Evolutionary conservation across 1,139 yeast genomes (phyloP).

Genomic region (Suhomyces maxii): DNA sequence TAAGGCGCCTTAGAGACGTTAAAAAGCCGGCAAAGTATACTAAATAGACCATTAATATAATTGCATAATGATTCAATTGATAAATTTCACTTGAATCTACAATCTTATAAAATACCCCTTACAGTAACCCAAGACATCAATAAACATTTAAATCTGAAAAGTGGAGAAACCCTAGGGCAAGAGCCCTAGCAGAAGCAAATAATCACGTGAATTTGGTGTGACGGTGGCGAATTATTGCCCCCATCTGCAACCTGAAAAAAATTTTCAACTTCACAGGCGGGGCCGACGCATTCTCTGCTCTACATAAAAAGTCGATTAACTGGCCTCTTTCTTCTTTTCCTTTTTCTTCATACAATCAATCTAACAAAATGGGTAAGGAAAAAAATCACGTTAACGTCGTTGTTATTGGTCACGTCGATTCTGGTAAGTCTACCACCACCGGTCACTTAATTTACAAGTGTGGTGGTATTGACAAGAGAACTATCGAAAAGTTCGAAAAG

Average conservation of each 20-base stretch:
- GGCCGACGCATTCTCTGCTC: conserved; percentile 8
- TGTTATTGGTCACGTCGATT: conserved; percentile 60
- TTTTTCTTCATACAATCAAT: conserved; percentile 7
- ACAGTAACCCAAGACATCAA: too few relatives aligned
- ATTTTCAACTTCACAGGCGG: conserved; percentile 11
- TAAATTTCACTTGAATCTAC: neutral
- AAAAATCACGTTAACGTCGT: conserved; percentile 98
- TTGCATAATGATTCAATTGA: neutral
- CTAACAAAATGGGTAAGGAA: conserved; percentile 68
- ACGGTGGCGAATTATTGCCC: conserved; percentile 1
- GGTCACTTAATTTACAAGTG: conserved; percentile 99
- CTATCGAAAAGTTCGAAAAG: too few relatives aligned
- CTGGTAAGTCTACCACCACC: conserved; percentile 34
- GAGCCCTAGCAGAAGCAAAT: neutral
- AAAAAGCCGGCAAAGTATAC: conserved; percentile 5
- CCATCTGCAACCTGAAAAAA: conserved; percentile 7
- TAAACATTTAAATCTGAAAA: neutral
- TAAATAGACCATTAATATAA: conserved; percentile 5
- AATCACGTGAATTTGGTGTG: conserved; percentile 1
- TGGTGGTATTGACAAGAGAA: conserved; percentile 91
- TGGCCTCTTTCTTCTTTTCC: conserved; percentile 6
- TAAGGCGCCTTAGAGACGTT: conserved; percentile 6
- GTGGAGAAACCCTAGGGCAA: conserved; percentile 4
- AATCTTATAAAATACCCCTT: too few relatives aligned
- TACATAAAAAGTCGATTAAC: conserved; percentile 11